A percentile compares a stretch with the other conserved stretches of the same genome.
Evolutionary conservation across 352 stramenopile species (phyloP).

Genomic region (Blastocystis sp.): DNA sequence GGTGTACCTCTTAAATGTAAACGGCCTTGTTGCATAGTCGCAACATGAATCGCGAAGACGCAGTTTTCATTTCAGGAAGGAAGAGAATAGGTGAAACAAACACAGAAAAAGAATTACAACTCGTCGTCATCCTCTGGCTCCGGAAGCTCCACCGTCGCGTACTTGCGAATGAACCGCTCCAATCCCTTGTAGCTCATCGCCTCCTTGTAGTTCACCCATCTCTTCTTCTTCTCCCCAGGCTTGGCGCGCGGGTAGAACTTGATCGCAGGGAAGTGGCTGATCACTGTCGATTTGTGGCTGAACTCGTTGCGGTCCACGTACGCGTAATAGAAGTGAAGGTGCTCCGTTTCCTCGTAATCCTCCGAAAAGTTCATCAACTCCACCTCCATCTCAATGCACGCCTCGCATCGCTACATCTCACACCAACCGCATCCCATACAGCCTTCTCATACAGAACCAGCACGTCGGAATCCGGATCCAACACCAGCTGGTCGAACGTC

Average conservation of each 20-base stretch:
- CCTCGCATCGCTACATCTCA: constrained; percentile 43
- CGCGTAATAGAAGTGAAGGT: constrained; percentile 48
- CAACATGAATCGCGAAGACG: too few relatives aligned
- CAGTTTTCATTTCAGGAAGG: too few relatives aligned
- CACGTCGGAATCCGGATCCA: constrained; percentile 38
- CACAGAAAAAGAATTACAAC: neutral
- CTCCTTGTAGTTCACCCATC: constrained; percentile 57
- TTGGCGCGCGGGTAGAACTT: constrained; percentile 33
- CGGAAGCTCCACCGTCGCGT: constrained; percentile 57
- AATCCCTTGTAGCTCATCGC: constrained; percentile 42
- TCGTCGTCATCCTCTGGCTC: constrained; percentile 66
- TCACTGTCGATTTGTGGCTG: constrained; percentile 42
- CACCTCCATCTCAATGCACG: constrained; percentile 30
- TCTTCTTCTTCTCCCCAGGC: constrained; percentile 39
- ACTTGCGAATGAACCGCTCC: constrained; percentile 68
- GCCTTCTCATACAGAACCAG: constrained; percentile 47
- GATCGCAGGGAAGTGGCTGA: constrained; percentile 25
- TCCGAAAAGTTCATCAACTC: constrained; percentile 9
- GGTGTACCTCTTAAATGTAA: neutral
- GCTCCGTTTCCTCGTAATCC: constrained; percentile 56
- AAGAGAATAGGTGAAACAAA: neutral
- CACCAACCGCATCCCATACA: neutral
- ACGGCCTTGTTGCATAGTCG: neutral
- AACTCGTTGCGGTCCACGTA: constrained; percentile 61
- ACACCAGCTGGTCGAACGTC: constrained; percentile 54